phyloP scores from a whole-genome alignment of 148 eudicot species.

The Chenopodium album region DNA sequence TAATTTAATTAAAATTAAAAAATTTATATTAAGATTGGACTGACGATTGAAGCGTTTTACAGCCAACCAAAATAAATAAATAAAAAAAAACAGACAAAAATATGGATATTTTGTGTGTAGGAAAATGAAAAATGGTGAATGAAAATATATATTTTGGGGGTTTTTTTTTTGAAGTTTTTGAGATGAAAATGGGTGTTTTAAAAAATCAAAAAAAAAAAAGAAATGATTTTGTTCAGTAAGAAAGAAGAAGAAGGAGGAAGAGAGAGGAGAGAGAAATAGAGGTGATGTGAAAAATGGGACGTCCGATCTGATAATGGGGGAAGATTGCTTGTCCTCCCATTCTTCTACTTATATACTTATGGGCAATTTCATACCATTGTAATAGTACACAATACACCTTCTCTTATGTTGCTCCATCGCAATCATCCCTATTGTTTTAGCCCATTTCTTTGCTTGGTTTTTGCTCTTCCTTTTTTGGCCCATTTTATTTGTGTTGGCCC shows the following conservation, averaged over 20 bases:
- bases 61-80: not conserved
- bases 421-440: not conserved
- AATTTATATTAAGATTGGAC: not conserved
- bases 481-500: constrained; percentile 1
- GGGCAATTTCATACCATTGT: constrained; percentile 21
- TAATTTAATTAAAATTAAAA: not conserved
- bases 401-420: not conserved
- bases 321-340: constrained; percentile 24
- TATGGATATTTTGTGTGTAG: not conserved
- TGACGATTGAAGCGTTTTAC: constrained; percentile 9
- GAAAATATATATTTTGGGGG: not conserved
- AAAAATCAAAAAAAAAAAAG: not conserved
- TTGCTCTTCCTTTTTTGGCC: constrained; percentile 10
- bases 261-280: constrained; percentile 6
- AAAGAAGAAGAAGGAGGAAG: not conserved
- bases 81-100: not conserved
- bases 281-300: constrained; percentile 24
- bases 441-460: not conserved
- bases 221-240: constrained; percentile 17
- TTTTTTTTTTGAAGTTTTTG: not conserved
- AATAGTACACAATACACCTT: not conserved
- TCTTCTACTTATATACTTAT: constrained; percentile 35
- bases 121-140: not conserved
- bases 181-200: not conserved
- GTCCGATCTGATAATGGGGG: constrained; percentile 24